These are phyloP conservation scores for Porphyrellus cyaneotinctus DNA, from an alignment of 768 basidiomycete genomes.

Conservation along the genomic window DNA sequence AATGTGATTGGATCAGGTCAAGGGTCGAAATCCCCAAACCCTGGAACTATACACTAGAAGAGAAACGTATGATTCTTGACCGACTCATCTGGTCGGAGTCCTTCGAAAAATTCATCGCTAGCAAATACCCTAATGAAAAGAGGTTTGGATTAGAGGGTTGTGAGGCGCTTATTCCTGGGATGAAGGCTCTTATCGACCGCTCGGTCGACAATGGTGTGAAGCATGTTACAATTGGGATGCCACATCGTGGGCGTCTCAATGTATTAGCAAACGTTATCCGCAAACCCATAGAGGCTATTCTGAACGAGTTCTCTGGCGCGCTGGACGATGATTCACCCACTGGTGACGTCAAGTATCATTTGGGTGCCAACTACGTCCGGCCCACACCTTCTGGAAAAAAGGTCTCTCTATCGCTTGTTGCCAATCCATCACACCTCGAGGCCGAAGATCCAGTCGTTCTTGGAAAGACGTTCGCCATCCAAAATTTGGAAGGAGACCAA, in stretches of 20 bases:
- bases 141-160: conserved; percentile 98
- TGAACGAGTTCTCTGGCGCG: conserved; percentile 91
- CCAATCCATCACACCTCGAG: conserved; percentile 97
- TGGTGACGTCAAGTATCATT: conserved; percentile 98
- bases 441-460: conserved; percentile 98
- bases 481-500: conserved; percentile 91
- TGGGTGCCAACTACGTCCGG: conserved; percentile 97
- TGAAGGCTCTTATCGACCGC: conserved; percentile 99
- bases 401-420: conserved; percentile 94
- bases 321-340: conserved; percentile 73
- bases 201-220: conserved; percentile 96
- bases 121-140: conserved; percentile 99
- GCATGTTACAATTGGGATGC: conserved; percentile 97
- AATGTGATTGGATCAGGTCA: conserved; percentile 99
- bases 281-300: conserved; percentile 95
- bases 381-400: conserved; percentile 98
- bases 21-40: conserved; percentile 93
- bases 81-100: conserved; percentile 99
- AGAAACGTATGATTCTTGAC: conserved; percentile 98
- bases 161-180: conserved; percentile 95
- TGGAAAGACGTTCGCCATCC: conserved; percentile 96
- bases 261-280: conserved; percentile 98
- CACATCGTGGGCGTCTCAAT: conserved; percentile 97
- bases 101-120: conserved; percentile 97
- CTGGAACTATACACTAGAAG: conserved; percentile 96